phyloP scores from a whole-genome alignment of 2,329 filamentous ascomycete genomes.

The Tolypocladium sp. region DNA sequence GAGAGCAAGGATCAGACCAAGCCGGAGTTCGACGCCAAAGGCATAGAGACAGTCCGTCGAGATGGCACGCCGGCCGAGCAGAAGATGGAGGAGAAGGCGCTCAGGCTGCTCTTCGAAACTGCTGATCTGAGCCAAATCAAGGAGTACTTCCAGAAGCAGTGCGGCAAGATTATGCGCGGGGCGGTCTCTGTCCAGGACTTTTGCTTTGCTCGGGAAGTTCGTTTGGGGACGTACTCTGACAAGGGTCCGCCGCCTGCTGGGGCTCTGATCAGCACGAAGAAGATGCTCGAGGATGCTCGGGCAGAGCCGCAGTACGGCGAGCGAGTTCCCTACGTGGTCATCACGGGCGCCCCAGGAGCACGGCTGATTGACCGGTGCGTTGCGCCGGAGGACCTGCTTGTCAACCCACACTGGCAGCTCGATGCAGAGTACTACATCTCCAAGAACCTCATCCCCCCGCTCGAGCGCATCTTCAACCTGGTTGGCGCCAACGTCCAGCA shows the following conservation, averaged over 20 bases:
- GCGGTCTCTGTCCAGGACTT: conserved; percentile 89
- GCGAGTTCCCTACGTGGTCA: conserved; percentile 87
- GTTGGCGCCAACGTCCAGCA: conserved; percentile 82
- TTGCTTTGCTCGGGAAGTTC: conserved; percentile 89
- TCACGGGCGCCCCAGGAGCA: conserved; percentile 79
- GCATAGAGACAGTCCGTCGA: conserved; percentile 91
- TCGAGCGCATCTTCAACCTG: conserved; percentile 94
- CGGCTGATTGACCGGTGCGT: conserved; percentile 85
- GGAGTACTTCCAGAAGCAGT: conserved; percentile 80
- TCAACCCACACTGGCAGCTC: conserved; percentile 67
- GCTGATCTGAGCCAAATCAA: conserved; percentile 85
- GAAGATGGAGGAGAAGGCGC: conserved; percentile 87
- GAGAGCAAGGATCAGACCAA: conserved; percentile 65
- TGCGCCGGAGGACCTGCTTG: conserved; percentile 71
- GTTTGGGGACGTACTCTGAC: conserved; percentile 73
- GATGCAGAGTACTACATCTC: conserved; percentile 96
- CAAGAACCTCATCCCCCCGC: conserved; percentile 89
- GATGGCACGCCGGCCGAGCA: conserved; percentile 94
- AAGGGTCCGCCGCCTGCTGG: conserved; percentile 74
- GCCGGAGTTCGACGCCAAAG: conserved; percentile 94
- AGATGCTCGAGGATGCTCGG: conserved; percentile 78
- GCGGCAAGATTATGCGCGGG: conserved; percentile 84
- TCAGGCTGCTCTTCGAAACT: conserved; percentile 84
- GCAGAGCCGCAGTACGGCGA: conserved; percentile 92
- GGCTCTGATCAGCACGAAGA: conserved; percentile 75